These are phyloP conservation scores for Pseudogymnoascus pannorum DNA, from an alignment of 2,329 filamentous ascomycete genomes.

Conservation along the genomic window DNA sequence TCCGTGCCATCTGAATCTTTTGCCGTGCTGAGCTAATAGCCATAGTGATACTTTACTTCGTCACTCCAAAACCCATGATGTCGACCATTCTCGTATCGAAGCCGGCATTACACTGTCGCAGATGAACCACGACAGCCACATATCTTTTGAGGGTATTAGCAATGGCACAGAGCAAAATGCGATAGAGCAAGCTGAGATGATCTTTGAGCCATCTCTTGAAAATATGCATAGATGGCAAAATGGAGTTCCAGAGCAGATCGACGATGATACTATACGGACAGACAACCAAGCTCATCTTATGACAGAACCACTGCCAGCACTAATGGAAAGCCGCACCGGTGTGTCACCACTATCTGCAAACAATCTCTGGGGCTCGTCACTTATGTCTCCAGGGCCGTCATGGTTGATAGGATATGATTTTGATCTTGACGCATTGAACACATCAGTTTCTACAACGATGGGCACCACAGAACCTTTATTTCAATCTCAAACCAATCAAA, in stretches of 20 bases:
- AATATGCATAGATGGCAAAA: background rate
- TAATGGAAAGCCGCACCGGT: background rate
- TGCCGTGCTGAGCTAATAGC: background rate
- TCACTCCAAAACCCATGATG: slow-evolving; percentile 1
- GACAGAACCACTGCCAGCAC: background rate
- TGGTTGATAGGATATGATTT: slow-evolving; percentile 4
- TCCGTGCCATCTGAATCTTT: background rate
- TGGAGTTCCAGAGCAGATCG: background rate
- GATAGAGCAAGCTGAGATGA: background rate
- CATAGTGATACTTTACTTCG: slow-evolving; percentile 9
- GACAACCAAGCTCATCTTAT: background rate
- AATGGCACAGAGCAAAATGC: background rate
- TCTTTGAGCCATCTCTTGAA: too few relatives aligned
- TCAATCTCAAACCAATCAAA: background rate
- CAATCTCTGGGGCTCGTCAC: background rate
- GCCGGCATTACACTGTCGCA: background rate
- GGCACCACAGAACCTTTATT: background rate
- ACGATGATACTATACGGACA: background rate
- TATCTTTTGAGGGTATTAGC: background rate
- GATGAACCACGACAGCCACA: background rate
- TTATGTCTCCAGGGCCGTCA: background rate
- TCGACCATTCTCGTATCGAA: background rate
- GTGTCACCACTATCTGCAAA: background rate
- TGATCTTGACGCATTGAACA: slow-evolving; percentile 9
- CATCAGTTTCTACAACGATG: background rate